Evolutionary conservation across 495 filamentous ascomycete species (phyloP), one percentile per base, ranked within the genome.

Genomic region (Xylaria intraflava): DNA sequence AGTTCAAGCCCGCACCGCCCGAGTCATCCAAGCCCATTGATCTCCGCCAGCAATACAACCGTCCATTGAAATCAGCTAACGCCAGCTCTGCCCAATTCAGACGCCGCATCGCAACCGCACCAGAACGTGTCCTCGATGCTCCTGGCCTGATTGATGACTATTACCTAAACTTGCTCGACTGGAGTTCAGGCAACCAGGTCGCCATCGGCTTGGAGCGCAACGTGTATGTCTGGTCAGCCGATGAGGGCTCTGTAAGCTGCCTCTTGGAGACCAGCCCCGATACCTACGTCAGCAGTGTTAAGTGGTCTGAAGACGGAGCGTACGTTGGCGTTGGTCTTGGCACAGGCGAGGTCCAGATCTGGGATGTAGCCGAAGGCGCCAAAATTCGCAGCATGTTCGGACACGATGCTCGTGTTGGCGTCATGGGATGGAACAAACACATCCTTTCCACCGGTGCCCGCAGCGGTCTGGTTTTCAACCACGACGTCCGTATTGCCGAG

Each of bases 201-300:
- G 93, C 93, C 26, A 96, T 99, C 66, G 93, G 93, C 43, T 82
- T 99, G 12, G 93, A 96, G 72, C 90, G 93, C 48, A 94, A 83
- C 56, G 92, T 97, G 53, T 99, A 97, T 61, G 88, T 99, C 60
- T 99, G 94, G 93, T 96, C 92, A n/a, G 93, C 94, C 12, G 92
- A 99, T 39, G 83, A 87, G 51, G 93, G 93, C 52, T 77, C 86
- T 2, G 93, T 97, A 31, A 86, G 78, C 72, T 87, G 83, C 58
- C 84, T 99, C 19, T 69, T 97, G 29, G 93, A 97, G 72, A 87
- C 87, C 2, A 76, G 78, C 40, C 75, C 88, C 8, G 93, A 97
- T 65, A 97, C 92, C 17, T 99, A 99, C 64, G 83, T 99, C 59
- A 91, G 90, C 76, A 95, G 89, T 56, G 93, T 99, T 56, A 96